phyloP scores from a whole-genome alignment of 306 rosid species.

The Sindora glabra region DNA sequence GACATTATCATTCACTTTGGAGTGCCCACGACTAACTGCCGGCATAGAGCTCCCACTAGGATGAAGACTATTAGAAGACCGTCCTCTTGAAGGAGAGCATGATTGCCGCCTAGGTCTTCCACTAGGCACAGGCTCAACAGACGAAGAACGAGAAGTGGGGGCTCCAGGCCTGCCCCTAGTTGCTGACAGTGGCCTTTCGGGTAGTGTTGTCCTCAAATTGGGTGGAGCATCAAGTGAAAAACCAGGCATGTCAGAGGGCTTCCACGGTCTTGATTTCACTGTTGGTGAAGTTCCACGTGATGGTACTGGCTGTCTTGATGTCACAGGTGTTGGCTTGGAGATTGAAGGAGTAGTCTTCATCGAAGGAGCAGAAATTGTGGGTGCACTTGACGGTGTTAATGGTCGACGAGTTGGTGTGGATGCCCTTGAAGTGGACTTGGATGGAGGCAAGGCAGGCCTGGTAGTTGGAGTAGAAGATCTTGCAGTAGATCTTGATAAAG shows the following conservation, averaged over 20 bases:
- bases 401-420: conserved; percentile 87
- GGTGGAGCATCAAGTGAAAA: conserved; percentile 91
- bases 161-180: conserved; percentile 96
- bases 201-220: conserved; percentile 78
- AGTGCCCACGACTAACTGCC: conserved; percentile 57
- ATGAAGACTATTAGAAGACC: conserved; percentile 55
- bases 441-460: conserved; percentile 67
- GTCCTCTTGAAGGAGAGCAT: conserved; percentile 95
- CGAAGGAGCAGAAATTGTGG: conserved; percentile 48
- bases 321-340: conserved; percentile 44
- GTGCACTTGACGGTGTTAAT: conserved; percentile 51
- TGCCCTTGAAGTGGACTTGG: conserved; percentile 73
- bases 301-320: conserved; percentile 53
- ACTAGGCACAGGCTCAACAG: conserved; percentile 66
- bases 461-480: conserved; percentile 90
- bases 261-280: conserved; percentile 84
- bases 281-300: conserved; percentile 87
- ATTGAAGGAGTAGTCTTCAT: conserved; percentile 37
- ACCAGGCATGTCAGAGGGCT: conserved; percentile 93
- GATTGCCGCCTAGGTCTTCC: conserved; percentile 86
- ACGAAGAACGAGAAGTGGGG: conserved; percentile 79
- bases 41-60: conserved; percentile 84
- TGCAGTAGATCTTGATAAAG: conserved; percentile 59
- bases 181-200: conserved; percentile 81
- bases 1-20: conserved; percentile 69